Conservation (phyloP, 208 protist genomes). For the Naegleria gruberi region DNA sequence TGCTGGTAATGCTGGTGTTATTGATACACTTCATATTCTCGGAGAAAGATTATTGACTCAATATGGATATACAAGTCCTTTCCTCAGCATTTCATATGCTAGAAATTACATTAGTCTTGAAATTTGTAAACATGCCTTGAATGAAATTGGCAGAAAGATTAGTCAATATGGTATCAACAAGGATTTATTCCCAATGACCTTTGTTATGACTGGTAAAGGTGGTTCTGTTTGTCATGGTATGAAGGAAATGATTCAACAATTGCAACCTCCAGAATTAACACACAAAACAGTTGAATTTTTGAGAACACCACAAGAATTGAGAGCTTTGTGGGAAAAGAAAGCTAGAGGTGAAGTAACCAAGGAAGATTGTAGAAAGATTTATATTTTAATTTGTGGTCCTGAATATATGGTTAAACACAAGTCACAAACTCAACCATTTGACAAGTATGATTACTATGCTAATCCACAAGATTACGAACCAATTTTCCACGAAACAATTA, state of each 20-base stretch:
- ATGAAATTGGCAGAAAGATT: slow-evolving; percentile 49
- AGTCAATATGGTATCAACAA: slow-evolving; percentile 43
- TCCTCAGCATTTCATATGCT: slow-evolving; percentile 47
- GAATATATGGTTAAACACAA: slow-evolving; percentile 42
- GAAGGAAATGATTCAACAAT: slow-evolving; percentile 49
- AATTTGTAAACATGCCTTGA: slow-evolving; percentile 41
- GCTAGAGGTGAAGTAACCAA: not conserved
- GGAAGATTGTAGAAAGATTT: slow-evolving; percentile 30
- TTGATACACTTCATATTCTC: slow-evolving; percentile 54
- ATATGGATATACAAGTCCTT: slow-evolving; percentile 49
- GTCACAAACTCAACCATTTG: slow-evolving; percentile 34
- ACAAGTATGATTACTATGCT: slow-evolving; percentile 46
- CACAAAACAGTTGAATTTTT: slow-evolving; percentile 44
- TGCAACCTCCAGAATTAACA: slow-evolving; percentile 34
- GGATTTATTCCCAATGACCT: slow-evolving; percentile 46
- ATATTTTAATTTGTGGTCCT: slow-evolving; percentile 26
- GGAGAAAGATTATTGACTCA: slow-evolving; percentile 51
- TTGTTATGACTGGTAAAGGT: slow-evolving; percentile 47
- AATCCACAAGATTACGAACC: slow-evolving; percentile 44
- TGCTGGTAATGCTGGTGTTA: slow-evolving; percentile 60
- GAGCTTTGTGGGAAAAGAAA: slow-evolving; percentile 30
- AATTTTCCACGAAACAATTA: slow-evolving; percentile 43
- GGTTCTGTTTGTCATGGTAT: slow-evolving; percentile 40
- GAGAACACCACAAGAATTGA: slow-evolving; percentile 33
- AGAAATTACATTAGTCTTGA: slow-evolving; percentile 49